These are phyloP conservation scores for Monascus purpureus DNA, from an alignment of 495 filamentous ascomycete species.

Conservation along the genomic window DNA sequence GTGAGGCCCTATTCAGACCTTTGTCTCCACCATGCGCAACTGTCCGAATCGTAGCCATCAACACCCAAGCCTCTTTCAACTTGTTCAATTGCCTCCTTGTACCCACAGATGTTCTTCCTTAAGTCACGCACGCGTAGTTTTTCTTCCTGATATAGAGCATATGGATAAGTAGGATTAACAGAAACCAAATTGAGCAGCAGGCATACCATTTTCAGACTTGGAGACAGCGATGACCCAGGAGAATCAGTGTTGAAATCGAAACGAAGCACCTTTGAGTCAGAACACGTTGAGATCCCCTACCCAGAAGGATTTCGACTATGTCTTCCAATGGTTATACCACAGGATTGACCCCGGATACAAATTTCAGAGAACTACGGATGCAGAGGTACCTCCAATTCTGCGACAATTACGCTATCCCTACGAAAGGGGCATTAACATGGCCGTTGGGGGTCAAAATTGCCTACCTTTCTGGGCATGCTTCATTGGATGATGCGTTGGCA, in stretches of 20 bases:
- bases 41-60: too few relatives aligned
- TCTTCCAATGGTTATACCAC: conserved; percentile 96
- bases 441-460: conserved; percentile 93
- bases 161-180: too few relatives aligned
- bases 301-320: conserved; percentile 90
- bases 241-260: conserved; percentile 90
- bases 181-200: too few relatives aligned
- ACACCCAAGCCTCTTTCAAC: too few relatives aligned
- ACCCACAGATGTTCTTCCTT: too few relatives aligned
- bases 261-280: conserved; percentile 80
- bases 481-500: conserved; percentile 97
- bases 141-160: too few relatives aligned
- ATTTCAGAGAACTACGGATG: conserved; percentile 83
- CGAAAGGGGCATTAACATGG: conserved; percentile 79
- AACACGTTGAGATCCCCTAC: conserved; percentile 84
- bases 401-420: conserved; percentile 91
- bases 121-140: too few relatives aligned
- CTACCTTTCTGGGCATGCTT: conserved; percentile 77
- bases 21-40: too few relatives aligned
- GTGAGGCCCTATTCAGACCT: too few relatives aligned
- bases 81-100: too few relatives aligned
- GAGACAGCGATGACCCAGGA: conserved; percentile 72
- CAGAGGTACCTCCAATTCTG: conserved; percentile 79
- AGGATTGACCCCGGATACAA: conserved; percentile 85
- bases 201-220: too few relatives aligned